Evolutionary conservation across 2,329 filamentous ascomycete genomes (phyloP).

Genomic region (Ophiostoma perfectum): DNA sequence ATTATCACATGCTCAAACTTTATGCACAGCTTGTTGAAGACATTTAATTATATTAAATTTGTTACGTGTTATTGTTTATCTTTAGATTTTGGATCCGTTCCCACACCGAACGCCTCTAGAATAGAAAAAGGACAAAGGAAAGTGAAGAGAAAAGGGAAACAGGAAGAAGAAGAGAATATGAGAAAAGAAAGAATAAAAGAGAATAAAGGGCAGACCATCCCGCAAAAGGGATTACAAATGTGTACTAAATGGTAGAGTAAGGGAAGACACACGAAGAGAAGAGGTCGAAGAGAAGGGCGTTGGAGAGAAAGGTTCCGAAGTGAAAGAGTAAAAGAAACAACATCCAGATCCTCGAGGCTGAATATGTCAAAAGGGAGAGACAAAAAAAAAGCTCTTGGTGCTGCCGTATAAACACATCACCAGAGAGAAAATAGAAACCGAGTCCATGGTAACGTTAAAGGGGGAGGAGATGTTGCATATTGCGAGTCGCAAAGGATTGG

Average conservation of each 20-base stretch:
- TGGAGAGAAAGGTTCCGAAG: neutral
- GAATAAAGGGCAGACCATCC: neutral
- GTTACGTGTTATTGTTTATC: constrained; percentile 15
- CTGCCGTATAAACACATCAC: neutral
- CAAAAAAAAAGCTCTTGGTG: neutral
- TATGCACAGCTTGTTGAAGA: too few relatives aligned
- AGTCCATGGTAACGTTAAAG: constrained; percentile 12
- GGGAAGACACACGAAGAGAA: constrained; percentile 1
- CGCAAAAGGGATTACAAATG: constrained; percentile 10
- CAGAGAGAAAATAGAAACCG: constrained; percentile 1
- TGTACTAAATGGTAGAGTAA: neutral
- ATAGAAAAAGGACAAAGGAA: neutral
- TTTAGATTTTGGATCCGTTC: constrained; percentile 21
- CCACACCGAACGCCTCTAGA: constrained; percentile 23
- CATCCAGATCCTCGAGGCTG: neutral
- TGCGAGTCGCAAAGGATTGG: too few relatives aligned
- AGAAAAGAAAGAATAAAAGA: neutral
- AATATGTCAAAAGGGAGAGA: neutral
- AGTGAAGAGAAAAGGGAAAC: neutral
- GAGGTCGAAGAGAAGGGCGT: neutral
- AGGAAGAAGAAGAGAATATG: neutral
- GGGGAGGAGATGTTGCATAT: neutral
- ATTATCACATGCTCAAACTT: neutral
- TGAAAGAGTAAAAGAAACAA: neutral
- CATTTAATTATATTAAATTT: neutral